Percentiles rank a stretch among this genome's conserved stretches.
Conservation (phyloP, 1,284 basidiomycete genomes). For the Sanghuangporus baumii region DNA sequence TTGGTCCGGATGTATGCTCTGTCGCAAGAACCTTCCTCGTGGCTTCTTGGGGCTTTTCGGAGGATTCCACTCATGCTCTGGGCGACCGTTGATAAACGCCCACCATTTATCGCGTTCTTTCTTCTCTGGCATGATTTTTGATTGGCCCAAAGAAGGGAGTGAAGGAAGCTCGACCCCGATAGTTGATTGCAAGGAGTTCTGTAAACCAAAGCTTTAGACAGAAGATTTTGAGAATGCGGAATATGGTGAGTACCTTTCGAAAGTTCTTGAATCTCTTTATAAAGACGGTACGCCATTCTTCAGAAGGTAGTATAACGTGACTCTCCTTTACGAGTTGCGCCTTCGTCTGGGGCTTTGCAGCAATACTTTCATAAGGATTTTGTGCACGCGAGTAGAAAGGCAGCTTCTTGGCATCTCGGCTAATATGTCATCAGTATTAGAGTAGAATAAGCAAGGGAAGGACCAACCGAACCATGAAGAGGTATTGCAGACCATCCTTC, state of each 20-base stretch:
- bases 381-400: slow-evolving; percentile 54
- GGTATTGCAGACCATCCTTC: slow-evolving; percentile 70
- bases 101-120: slow-evolving; percentile 72
- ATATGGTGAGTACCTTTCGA: slow-evolving; percentile 40
- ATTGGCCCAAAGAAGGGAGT: slow-evolving; percentile 21
- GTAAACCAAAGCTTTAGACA: neutral
- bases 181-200: slow-evolving; percentile 65
- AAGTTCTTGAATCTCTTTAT: slow-evolving; percentile 57
- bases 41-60: slow-evolving; percentile 37
- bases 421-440: slow-evolving; percentile 25
- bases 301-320: slow-evolving; percentile 46
- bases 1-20: slow-evolving; percentile 29
- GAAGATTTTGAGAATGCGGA: neutral
- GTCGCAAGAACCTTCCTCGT: slow-evolving; percentile 11
- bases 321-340: slow-evolving; percentile 19
- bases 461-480: slow-evolving; percentile 70
- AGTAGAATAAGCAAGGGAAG: slow-evolving; percentile 4
- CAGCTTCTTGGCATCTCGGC: slow-evolving; percentile 59
- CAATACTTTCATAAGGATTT: slow-evolving; percentile 57
- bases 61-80: slow-evolving; percentile 61
- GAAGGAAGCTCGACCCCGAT: slow-evolving; percentile 36
- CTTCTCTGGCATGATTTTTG: slow-evolving; percentile 54
- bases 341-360: slow-evolving; percentile 20
- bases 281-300: slow-evolving; percentile 57
- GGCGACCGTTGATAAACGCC: slow-evolving; percentile 64